Base-by-base conservation (phyloP, 768 basidiomycete genomes). In the Suillus weaverae region DNA sequence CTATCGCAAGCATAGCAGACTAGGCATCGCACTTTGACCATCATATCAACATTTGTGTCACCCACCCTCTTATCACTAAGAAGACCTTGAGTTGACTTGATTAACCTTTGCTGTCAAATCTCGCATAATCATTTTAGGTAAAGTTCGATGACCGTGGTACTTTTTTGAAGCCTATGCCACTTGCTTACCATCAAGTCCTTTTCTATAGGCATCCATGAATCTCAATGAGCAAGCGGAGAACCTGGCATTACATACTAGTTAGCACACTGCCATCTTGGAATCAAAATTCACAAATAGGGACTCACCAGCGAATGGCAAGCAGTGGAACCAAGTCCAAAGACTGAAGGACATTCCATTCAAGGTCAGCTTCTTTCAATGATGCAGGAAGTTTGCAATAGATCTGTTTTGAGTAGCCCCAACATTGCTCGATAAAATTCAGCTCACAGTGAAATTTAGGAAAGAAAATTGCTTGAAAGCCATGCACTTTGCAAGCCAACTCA, bases 401-500 rank as follows among this genome's bases (percentile, higher is more conserved):
- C 11, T 66, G 65, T 64, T 82, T 82, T 9, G 73, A 73, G 36
- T 67, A 68, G 5, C 80, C 76, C 77, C 79, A 79, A 57, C 68
- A 76, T 64, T 72, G 71, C 67, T 80, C 77, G 55, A 80, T 80
- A 22, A 70, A 73, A 64, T 79, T 80, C 14, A 80, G 70, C 67
- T 80, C 73, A 55, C 75, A 77, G 62, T 80, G 79, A 62, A 77
- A 82, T 61, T 81, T 80, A 1, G 75, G 78, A 16, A 77, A 71
- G 62, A 80, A 80, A n/a, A 79, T 65, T 14, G 64, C 66, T 10
- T 68, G 57, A 65, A 77, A 63, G 3, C 81, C 78, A 0, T 65
- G 41, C 0, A 60, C 60, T 26, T 70, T 55, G 59, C 68, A 75
- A 5, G 68, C 55, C 1, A 35, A 56, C 65, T 83, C 72, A 0